Base-by-base conservation (phyloP, 208 protist species). In the Vickermania ingenoplastis region DNA sequence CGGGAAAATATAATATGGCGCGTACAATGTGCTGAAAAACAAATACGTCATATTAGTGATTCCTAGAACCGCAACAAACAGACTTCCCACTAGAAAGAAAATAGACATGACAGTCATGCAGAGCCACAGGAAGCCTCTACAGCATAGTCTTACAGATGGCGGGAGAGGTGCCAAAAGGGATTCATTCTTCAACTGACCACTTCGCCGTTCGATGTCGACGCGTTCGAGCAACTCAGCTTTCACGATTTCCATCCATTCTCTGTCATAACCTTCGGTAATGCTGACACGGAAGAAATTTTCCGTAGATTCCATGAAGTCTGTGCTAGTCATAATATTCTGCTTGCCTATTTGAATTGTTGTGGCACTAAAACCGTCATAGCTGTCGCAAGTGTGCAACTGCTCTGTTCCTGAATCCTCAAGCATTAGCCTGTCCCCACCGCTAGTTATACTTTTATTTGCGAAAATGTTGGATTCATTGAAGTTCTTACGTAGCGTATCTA, bases 1-100 rank as follows among this genome's bases (percentile, higher is more conserved):
- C 24, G 65, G 75, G 52, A 87, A 88, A 0, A 83, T 61, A 24
- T 88, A 53, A 57, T 79, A 88, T 5, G 84, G 84, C 30, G 58
- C 2, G 21, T 69, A 45, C 45, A 91, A 80, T 41, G 86, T 85
- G 30, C 75, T 71, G 52, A 87, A 86, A 61, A 54, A 54, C 7
- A 54, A 13, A 21, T 54, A 54, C 21, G 50, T 54, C 7, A 54
- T 26, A 28, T 17, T 28, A 25, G 22, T 28, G 24, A 17, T 26
- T 17, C 50, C 50, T 5, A 54, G 7, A 13, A 26, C 7, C 21
- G 50, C 50, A 27, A 54, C 24, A 26, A 54, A 54, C 5, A 54
- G 50, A 21, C 21, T 54, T 13, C 50, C 50, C n/a, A 54, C 7
- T 21, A 54, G 22, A 54, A 54, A 54, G 50, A 27, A 54, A 26